Evolutionary conservation across 208 protist genomes (phyloP), one percentile per base, ranked within the genome.

Genomic region (Endotrypanum monterogeii): DNA sequence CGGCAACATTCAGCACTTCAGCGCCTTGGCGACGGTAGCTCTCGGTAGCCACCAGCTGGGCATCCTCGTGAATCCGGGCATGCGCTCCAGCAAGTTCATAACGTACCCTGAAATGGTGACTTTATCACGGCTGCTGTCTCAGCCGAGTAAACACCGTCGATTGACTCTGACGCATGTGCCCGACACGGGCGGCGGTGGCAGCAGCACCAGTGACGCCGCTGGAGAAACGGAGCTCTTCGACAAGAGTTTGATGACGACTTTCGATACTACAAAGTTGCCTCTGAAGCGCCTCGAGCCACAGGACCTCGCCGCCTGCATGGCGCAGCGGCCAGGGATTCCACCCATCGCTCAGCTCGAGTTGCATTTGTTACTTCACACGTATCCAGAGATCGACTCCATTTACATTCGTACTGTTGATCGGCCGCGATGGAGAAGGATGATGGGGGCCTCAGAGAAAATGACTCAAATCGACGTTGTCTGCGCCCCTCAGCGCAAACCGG

Each of bases 21-120:
- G 83, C 76, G 82, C 83, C 30, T 80, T 97, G 4, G 89, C 93
- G 25, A 97, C 93, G 8, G 74, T 95, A 3, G 87, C 93, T 11
- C 72, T 93, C 16, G 73, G 44, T 18, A 50, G 55, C 5, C 66
- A 41, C 9, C 71, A 79, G 60, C 67, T 72, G 14, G 89, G 80
- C 28, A 85, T 97, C 44, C 67, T 94, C 9, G 56, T 97, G 18
- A 97, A 97, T 57, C 88, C 93, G 3, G 88, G 91, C 6, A 89
- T 94, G 82, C 87, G 82, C 56, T 87, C 85, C 35, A 95, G 89
- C 76, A 97, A 97, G 82, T 96, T 97, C 67, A 68, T 97, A 30
- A 96, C 93, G 4, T 97, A 95, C 54, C 90, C 93, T 1, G 93
- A 97, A 71, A 92, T 95, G 90, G 89, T 95, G 39, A 73, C 91